Evolutionary conservation across 1,284 basidiomycete genomes (phyloP).

Genomic region (Cryptococcus hybrid): DNA sequence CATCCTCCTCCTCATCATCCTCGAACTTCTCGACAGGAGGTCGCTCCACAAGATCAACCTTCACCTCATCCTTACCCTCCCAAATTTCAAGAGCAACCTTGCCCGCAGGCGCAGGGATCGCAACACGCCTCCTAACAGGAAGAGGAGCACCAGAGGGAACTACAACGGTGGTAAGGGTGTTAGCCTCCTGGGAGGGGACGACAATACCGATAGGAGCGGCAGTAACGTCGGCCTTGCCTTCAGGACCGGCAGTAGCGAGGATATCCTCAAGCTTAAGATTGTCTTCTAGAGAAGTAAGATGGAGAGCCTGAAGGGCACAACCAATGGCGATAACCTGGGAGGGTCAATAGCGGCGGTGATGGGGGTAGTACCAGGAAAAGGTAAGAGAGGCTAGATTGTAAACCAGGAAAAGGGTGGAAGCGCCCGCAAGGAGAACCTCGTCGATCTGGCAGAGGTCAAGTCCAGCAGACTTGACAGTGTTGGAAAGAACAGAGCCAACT

Average conservation of each 20-base stretch:
- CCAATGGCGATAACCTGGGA: constrained; percentile 87
- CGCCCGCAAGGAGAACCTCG: constrained; percentile 88
- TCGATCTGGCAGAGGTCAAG: constrained; percentile 79
- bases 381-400: constrained; percentile 69
- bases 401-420: constrained; percentile 78
- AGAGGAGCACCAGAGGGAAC: constrained; percentile 72
- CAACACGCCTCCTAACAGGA: constrained; percentile 69
- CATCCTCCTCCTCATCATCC: constrained; percentile 56
- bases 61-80: constrained; percentile 79
- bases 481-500: constrained; percentile 63
- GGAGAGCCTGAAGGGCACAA: constrained; percentile 78
- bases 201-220: constrained; percentile 74
- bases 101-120: constrained; percentile 64
- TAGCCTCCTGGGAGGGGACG: constrained; percentile 61
- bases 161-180: constrained; percentile 58
- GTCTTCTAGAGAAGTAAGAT: constrained; percentile 59
- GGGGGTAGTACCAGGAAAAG: constrained; percentile 66
- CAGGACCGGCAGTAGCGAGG: constrained; percentile 53
- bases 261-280: constrained; percentile 49
- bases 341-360: constrained; percentile 65
- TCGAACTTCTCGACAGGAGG: constrained; percentile 44
- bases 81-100: constrained; percentile 76
- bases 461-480: constrained; percentile 62
- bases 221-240: constrained; percentile 60
- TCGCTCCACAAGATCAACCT: constrained; percentile 63